Evolutionary conservation across 805 yeast species (phyloP).

Genomic region (Pichia thaimueangensis): DNA sequence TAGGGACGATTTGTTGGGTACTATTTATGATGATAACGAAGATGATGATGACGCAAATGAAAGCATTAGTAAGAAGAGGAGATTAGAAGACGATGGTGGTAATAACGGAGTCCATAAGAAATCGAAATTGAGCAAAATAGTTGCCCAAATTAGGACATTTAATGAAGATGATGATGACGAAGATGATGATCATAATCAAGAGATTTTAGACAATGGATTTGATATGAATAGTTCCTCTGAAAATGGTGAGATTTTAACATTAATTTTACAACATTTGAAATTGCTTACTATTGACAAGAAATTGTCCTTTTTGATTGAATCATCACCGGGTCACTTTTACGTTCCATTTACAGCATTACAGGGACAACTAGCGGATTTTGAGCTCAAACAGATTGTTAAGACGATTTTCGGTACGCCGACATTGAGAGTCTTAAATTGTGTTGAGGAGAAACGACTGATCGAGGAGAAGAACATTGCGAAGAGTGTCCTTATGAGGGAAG

Average conservation of each 20-base stretch:
- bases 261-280: constrained; percentile 52
- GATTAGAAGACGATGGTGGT: constrained; percentile 6
- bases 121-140: constrained; percentile 7
- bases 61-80: constrained; percentile 8
- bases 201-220: constrained; percentile 15
- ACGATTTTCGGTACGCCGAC: constrained; percentile 61
- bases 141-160: constrained; percentile 14
- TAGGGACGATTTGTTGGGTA: constrained; percentile 30
- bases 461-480: constrained; percentile 83
- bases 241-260: constrained; percentile 20
- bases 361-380: constrained; percentile 39
- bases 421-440: constrained; percentile 69
- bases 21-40: constrained; percentile 27
- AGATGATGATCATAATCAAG: constrained; percentile 20
- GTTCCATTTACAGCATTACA: constrained; percentile 55
- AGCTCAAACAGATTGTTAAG: constrained; percentile 52
- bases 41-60: constrained; percentile 10
- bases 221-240: constrained; percentile 6
- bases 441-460: constrained; percentile 60
- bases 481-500: constrained; percentile 69
- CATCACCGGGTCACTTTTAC: constrained; percentile 49
- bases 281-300: constrained; percentile 47
- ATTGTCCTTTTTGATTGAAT: constrained; percentile 55
- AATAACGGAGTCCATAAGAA: constrained; percentile 5
- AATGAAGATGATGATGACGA: constrained; percentile 22